Conservation (phyloP, 257 asterid species). For the Nicotiana paniculata region DNA sequence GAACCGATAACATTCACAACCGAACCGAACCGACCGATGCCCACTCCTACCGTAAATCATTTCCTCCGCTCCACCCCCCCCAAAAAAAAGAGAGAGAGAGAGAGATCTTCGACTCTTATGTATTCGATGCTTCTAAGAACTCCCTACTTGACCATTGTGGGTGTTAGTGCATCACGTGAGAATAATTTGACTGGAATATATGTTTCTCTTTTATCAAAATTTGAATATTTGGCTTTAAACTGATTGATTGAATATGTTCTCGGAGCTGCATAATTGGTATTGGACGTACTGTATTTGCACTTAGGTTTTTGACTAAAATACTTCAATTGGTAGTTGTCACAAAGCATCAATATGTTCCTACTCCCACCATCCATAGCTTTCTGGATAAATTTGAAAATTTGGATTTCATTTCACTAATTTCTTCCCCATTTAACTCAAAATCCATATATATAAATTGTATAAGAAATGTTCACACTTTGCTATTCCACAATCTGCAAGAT, state of each 20-base stretch:
- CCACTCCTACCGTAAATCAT: too few species aligned
- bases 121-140: background rate
- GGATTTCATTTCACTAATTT: background rate
- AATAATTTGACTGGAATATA: constrained; percentile 2
- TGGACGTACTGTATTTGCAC: background rate
- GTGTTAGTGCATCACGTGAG: background rate
- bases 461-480: background rate
- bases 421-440: background rate
- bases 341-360: background rate
- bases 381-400: background rate
- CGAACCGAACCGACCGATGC: too few species aligned
- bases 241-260: too few species aligned
- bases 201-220: background rate
- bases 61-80: too few species aligned
- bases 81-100: too few species aligned
- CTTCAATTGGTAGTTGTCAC: background rate
- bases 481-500: background rate
- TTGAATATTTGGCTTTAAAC: background rate
- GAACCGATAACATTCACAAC: too few species aligned
- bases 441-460: background rate
- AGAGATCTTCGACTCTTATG: background rate
- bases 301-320: background rate
- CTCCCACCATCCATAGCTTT: background rate
- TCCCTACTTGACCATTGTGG: background rate
- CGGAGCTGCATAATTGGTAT: background rate